These are phyloP conservation scores for Luzula sylvatica DNA, from an alignment of 176 grass and related monocot species.

Conservation along the genomic window DNA sequence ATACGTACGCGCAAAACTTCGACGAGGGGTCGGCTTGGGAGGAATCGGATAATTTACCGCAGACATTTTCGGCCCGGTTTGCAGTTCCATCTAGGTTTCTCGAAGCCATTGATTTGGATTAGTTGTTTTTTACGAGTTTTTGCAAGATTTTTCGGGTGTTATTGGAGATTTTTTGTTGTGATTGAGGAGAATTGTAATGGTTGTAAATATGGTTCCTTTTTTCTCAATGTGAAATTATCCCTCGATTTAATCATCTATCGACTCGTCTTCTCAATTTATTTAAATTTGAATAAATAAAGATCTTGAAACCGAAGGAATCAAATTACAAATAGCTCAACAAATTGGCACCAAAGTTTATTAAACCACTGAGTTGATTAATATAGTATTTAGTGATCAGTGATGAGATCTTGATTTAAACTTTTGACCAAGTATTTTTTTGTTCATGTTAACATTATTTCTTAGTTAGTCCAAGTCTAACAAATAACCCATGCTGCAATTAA, in stretches of 20 bases:
- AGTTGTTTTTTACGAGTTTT: neutral
- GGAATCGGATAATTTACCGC: conserved; percentile 72
- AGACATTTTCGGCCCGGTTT: conserved; percentile 84
- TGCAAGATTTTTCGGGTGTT: neutral
- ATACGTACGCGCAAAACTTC: conserved; percentile 90
- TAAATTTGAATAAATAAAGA: no score
- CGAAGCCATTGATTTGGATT: conserved; percentile 20
- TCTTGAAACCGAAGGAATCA: no score
- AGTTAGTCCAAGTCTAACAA: neutral
- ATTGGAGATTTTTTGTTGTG: neutral
- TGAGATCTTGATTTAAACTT: neutral
- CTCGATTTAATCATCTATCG: conserved; percentile 15
- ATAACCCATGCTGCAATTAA: conserved; percentile 17
- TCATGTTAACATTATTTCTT: conserved; percentile 12
- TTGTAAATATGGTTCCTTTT: conserved; percentile 9
- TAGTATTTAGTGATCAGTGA: neutral
- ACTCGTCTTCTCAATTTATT: no score
- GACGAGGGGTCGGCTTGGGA: conserved; percentile 69
- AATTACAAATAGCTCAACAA: no score
- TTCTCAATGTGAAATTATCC: conserved; percentile 14
- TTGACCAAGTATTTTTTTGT: conserved; percentile 4
- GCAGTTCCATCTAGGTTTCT: conserved; percentile 50
- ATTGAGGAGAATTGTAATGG: neutral
- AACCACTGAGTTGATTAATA: no score
- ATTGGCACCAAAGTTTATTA: no score